phyloP scores from a whole-genome alignment of 106 monocot species.

The Cymbidium sinense region DNA sequence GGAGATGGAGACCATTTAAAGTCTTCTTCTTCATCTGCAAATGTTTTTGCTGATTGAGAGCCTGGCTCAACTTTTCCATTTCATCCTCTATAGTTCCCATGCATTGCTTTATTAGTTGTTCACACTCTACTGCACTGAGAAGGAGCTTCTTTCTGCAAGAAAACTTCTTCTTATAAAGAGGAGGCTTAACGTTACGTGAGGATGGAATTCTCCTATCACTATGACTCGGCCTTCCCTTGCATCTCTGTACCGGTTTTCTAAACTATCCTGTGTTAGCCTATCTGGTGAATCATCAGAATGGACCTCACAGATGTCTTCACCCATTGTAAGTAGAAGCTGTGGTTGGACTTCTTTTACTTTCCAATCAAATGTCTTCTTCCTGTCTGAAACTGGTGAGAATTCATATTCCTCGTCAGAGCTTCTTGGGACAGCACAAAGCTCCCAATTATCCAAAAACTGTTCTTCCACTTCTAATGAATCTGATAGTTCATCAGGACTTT shows the following conservation, averaged over 20 bases:
- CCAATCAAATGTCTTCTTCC: neutral
- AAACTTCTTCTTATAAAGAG: slow-evolving; percentile 5
- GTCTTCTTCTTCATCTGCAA: slow-evolving; percentile 18
- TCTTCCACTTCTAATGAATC: slow-evolving; percentile 13
- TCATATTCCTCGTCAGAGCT: slow-evolving; percentile 7
- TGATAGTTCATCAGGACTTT: neutral
- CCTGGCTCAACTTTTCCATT: slow-evolving; percentile 11
- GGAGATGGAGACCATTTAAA: slow-evolving; percentile 38
- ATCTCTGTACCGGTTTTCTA: slow-evolving; percentile 1
- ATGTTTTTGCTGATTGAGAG: neutral
- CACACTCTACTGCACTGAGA: slow-evolving; percentile 29
- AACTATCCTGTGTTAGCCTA: slow-evolving; percentile 4
- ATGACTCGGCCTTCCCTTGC: neutral
- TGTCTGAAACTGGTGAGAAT: neutral
- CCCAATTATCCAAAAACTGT: slow-evolving; percentile 2
- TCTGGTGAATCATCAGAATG: neutral
- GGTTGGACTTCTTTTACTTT: neutral
- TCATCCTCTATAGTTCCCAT: slow-evolving; percentile 32
- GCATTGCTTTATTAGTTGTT: slow-evolving; percentile 33
- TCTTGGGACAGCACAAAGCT: neutral
- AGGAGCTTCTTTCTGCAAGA: slow-evolving; percentile 19
- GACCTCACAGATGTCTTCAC: slow-evolving; percentile 2
- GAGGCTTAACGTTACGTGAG: neutral
- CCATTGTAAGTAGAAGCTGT: slow-evolving; percentile 7
- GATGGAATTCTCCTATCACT: neutral